A percentile compares a stretch with the other conserved stretches of the same genome.
Evolutionary conservation across 371 early-diverging fungal genomes (phyloP).

Genomic region (Circinella umbellata): DNA sequence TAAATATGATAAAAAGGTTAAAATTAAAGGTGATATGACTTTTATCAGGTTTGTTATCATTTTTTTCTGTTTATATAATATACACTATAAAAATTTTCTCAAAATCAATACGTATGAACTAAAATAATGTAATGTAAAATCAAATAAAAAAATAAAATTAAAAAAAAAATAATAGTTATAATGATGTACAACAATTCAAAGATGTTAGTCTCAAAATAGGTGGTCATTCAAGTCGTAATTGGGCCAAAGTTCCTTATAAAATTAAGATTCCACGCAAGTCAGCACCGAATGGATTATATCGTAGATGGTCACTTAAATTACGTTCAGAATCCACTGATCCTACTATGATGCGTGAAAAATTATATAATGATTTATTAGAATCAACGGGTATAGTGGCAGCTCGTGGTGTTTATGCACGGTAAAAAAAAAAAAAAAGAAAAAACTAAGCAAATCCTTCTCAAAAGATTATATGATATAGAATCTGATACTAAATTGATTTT

Average conservation of each 20-base stretch:
- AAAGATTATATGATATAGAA: neutral
- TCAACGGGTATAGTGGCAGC: slow-evolving; percentile 44
- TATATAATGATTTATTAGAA: slow-evolving; percentile 44
- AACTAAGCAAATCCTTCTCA: neutral
- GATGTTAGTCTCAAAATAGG: slow-evolving; percentile 45
- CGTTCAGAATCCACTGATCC: slow-evolving; percentile 43
- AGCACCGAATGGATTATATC: slow-evolving; percentile 28
- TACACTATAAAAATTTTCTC: no score
- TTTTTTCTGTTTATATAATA: no score
- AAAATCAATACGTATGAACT: no score
- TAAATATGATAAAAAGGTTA: slow-evolving; percentile 18
- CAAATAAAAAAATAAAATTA: no score
- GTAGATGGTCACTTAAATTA: slow-evolving; percentile 42
- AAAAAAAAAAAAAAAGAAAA: neutral
- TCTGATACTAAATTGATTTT: neutral
- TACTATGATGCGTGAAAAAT: slow-evolving; percentile 48
- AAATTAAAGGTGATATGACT: slow-evolving; percentile 27
- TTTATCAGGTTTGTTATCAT: slow-evolving; percentile 26
- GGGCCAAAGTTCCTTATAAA: slow-evolving; percentile 47
- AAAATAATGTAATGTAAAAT: no score
- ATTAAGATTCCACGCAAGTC: slow-evolving; percentile 32
- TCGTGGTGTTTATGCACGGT: slow-evolving; percentile 41
- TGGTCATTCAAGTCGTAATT: slow-evolving; percentile 39
- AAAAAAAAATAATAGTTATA: slow-evolving; percentile 23
- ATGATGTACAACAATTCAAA: slow-evolving; percentile 24